Percentiles rank a stretch among this genome's conserved stretches.
Evolutionary conservation across 345 rosid genomes (phyloP).

Genomic region (Camelina hispida): DNA sequence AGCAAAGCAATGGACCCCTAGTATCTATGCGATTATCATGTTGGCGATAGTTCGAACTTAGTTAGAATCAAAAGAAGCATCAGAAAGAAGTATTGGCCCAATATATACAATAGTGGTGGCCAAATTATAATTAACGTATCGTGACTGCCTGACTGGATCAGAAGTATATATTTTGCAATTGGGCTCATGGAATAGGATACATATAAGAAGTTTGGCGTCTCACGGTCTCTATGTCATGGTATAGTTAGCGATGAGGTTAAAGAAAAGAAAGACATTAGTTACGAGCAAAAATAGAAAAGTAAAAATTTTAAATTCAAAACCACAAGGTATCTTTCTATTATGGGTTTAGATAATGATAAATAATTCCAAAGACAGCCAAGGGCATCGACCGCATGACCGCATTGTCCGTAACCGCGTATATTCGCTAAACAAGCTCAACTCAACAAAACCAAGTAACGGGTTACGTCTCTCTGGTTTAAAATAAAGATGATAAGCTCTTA

Average conservation of each 20-base stretch:
- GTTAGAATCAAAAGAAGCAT: not conserved
- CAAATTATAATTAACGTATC: not conserved
- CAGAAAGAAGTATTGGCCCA: constrained; percentile 15
- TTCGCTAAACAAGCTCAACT: no score
- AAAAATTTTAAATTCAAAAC: no score
- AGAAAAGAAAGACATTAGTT: not conserved
- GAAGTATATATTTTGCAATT: not conserved
- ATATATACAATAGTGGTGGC: not conserved
- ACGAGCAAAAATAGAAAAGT: no score
- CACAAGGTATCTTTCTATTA: no score
- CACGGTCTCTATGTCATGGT: not conserved
- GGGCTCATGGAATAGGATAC: constrained; percentile 16
- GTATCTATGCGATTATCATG: not conserved
- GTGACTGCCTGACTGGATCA: constrained; percentile 1
- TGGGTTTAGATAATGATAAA: no score
- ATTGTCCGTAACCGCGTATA: no score
- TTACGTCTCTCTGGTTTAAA: no score
- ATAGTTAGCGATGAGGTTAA: not conserved
- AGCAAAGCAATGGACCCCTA: not conserved
- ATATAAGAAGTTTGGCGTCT: not conserved
- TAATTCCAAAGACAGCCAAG: no score
- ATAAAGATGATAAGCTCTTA: no score
- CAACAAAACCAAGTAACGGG: no score
- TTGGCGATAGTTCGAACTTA: not conserved
- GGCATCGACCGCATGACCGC: no score